Percentiles rank a stretch among this genome's conserved stretches.
Conservation (phyloP, 2,329 filamentous ascomycete genomes). For the Didymella segeticola region DNA sequence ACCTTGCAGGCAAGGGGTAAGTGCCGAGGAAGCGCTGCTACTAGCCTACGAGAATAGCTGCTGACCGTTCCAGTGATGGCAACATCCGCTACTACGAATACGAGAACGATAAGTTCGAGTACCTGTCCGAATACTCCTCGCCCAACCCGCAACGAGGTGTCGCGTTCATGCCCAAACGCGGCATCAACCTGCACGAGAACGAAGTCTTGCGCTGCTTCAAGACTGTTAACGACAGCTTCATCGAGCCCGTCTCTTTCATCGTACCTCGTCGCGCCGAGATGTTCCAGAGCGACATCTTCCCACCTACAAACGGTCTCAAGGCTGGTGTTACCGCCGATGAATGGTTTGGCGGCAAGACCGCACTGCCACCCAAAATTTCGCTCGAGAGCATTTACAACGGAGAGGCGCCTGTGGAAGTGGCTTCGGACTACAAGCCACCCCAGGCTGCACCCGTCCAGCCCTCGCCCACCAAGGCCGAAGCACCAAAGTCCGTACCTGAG, state of each 20-base stretch:
- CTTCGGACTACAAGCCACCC: conserved; percentile 70
- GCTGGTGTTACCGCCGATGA: conserved; percentile 80
- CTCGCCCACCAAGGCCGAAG: conserved; percentile 61
- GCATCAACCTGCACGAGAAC: conserved; percentile 95
- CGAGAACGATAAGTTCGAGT: conserved; percentile 98
- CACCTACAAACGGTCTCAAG: conserved; percentile 80
- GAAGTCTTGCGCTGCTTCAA: conserved; percentile 92
- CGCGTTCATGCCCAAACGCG: conserved; percentile 92
- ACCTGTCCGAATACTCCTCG: conserved; percentile 97
- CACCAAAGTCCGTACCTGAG: conserved; percentile 51
- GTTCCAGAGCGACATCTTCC: conserved; percentile 97
- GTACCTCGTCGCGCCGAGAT: conserved; percentile 91
- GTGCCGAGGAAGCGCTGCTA: conserved; percentile 46
- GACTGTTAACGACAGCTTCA: conserved; percentile 91
- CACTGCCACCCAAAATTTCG: conserved; percentile 87
- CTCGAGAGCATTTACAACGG: conserved; percentile 92
- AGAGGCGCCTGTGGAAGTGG: conserved; percentile 76
- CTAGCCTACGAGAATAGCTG: background rate
- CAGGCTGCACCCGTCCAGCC: conserved; percentile 43
- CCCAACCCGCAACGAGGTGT: conserved; percentile 91
- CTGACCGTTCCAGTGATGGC: conserved; percentile 71
- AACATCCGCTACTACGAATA: conserved; percentile 99
- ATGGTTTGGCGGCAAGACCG: conserved; percentile 87
- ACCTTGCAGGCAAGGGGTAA: conserved; percentile 95
- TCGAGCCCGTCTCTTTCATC: conserved; percentile 97